Conservation (phyloP, 2,329 filamentous ascomycete genomes). For the Fusarium gaditjirri region DNA sequence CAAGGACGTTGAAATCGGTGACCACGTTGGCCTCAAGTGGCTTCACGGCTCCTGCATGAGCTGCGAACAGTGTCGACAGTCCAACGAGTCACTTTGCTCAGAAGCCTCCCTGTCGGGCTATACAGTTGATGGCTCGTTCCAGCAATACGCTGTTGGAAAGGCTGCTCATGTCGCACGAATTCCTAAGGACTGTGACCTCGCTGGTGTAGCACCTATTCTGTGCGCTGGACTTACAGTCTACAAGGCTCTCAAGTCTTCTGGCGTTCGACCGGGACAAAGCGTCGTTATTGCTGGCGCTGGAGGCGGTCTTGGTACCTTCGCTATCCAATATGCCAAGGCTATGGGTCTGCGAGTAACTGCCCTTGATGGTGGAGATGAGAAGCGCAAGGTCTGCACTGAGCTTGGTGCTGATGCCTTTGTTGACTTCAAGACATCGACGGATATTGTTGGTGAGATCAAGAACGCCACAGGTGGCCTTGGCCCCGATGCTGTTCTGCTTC, state of each 20-base stretch:
- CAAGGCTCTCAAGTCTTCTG: constrained; percentile 84
- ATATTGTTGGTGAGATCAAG: constrained; percentile 79
- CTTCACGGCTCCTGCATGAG: constrained; percentile 83
- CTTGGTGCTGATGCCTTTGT: constrained; percentile 79
- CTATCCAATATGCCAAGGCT: constrained; percentile 85
- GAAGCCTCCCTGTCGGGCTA: constrained; percentile 82
- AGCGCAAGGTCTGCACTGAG: constrained; percentile 73
- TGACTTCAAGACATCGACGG: constrained; percentile 78
- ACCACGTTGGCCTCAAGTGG: constrained; percentile 89
- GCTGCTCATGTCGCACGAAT: constrained; percentile 83
- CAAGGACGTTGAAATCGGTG: constrained; percentile 79
- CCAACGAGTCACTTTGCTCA: constrained; percentile 83
- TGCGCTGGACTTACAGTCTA: constrained; percentile 87
- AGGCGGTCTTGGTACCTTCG: constrained; percentile 79
- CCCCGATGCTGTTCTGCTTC: constrained; percentile 84
- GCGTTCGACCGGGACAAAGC: constrained; percentile 74
- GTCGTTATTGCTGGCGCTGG: constrained; percentile 86
- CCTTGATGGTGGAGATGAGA: constrained; percentile 85
- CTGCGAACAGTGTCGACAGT: constrained; percentile 82
- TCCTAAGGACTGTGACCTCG: constrained; percentile 76
- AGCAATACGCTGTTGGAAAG: constrained; percentile 87
- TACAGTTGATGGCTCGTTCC: constrained; percentile 89
- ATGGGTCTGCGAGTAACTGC: constrained; percentile 84
- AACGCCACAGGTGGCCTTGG: constrained; percentile 80
- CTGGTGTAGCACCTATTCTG: constrained; percentile 80